These are phyloP conservation scores for Manihot esculenta DNA, from an alignment of 441 rosid species.

Conservation along the genomic window DNA sequence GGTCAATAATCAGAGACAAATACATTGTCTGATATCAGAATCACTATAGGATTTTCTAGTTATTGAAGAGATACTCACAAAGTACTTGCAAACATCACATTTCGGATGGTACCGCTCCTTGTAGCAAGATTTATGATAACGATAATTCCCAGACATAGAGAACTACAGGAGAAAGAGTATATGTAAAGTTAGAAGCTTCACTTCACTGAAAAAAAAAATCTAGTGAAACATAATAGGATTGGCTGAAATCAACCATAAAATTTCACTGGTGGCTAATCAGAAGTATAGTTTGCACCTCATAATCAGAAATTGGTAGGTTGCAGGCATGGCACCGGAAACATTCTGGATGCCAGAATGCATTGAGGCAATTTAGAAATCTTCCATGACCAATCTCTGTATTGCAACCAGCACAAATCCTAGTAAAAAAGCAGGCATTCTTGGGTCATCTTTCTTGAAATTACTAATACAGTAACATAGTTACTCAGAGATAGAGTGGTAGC, in stretches of 20 bases:
- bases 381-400: constrained; percentile 83
- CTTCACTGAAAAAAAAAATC: constrained; percentile 16
- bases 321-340: constrained; percentile 90
- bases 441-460: constrained; percentile 15
- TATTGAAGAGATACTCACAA: constrained; percentile 51
- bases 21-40: not conserved
- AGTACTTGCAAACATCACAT: constrained; percentile 90
- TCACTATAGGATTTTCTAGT: constrained; percentile 7
- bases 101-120: constrained; percentile 83
- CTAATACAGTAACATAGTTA: not conserved
- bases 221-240: constrained; percentile 15
- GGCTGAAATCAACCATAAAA: constrained; percentile 6
- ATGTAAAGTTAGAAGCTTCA: constrained; percentile 27
- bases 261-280: not conserved
- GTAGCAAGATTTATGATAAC: constrained; percentile 86
- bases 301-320: constrained; percentile 71
- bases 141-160: constrained; percentile 74
- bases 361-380: constrained; percentile 78
- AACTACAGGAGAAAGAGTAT: constrained; percentile 49
- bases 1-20: not conserved
- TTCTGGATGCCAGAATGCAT: constrained; percentile 93
- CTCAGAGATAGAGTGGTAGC: not conserved
- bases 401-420: constrained; percentile 91
- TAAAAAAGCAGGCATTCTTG: constrained; percentile 3
- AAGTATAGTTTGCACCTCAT: constrained; percentile 57